Conservation (phyloP, 2,329 filamentous ascomycete species). For the Nemania sp. region DNA sequence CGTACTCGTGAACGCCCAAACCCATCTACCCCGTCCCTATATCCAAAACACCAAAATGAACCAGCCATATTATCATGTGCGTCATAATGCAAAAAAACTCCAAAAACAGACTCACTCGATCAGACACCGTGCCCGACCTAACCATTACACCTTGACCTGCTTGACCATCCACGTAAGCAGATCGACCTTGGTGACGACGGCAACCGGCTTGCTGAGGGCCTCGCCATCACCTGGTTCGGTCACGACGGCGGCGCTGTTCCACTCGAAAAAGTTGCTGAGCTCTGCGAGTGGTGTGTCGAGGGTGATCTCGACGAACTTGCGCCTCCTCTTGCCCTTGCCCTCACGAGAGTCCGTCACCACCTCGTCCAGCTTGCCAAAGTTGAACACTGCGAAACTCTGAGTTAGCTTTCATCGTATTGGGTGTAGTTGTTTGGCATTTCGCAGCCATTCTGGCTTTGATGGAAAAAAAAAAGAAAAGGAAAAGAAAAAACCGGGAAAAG, state of each 20-base stretch:
- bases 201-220: conserved; percentile 74
- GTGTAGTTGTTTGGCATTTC: background rate
- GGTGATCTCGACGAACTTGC: conserved; percentile 92
- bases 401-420: conserved; percentile 1
- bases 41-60: conserved; percentile 12
- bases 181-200: conserved; percentile 96
- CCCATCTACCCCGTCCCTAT: background rate
- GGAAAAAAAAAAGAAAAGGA: too few relatives aligned
- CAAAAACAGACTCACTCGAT: background rate
- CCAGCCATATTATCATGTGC: background rate
- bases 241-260: conserved; percentile 95
- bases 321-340: conserved; percentile 51
- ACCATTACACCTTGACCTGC: conserved; percentile 46
- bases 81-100: background rate
- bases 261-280: conserved; percentile 93
- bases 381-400: conserved; percentile 67
- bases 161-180: conserved; percentile 90
- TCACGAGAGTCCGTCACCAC: conserved; percentile 82
- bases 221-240: conserved; percentile 71
- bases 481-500: too few relatives aligned
- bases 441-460: background rate
- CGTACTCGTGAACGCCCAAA: conserved; percentile 16
- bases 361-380: conserved; percentile 86
- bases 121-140: background rate
- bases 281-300: conserved; percentile 82